Evolutionary conservation across 148 eudicot genomes (phyloP).

Genomic region (Pouteria glomerata): DNA sequence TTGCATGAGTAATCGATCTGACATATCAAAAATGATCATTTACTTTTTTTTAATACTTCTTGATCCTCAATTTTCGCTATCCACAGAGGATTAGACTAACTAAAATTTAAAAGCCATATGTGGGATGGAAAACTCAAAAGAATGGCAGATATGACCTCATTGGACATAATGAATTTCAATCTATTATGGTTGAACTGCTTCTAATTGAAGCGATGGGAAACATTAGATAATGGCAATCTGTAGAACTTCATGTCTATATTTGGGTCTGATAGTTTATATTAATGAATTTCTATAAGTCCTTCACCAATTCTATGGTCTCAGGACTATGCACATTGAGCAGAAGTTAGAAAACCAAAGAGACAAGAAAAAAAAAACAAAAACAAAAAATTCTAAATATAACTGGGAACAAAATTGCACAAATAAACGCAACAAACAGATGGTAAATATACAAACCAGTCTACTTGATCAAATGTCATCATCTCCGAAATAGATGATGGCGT

Average conservation of each 20-base stretch:
- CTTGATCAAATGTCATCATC: constrained; percentile 34
- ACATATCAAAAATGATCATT: no score
- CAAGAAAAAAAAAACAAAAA: neutral
- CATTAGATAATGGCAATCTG: neutral
- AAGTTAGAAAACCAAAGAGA: neutral
- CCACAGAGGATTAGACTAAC: neutral
- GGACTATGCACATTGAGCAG: neutral
- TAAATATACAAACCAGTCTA: constrained; percentile 37
- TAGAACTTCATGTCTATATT: neutral
- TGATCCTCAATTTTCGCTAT: no score
- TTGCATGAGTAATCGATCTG: no score
- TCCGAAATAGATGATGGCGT: constrained; percentile 61
- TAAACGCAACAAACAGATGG: neutral
- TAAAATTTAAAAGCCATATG: neutral
- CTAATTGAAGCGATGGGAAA: neutral
- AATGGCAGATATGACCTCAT: neutral
- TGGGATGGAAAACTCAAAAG: neutral
- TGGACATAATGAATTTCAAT: neutral
- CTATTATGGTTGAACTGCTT: neutral
- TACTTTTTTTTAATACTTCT: no score
- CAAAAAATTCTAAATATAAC: neutral
- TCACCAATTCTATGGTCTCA: neutral
- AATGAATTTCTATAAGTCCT: neutral
- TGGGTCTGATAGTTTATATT: neutral
- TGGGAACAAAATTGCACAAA: neutral